phyloP scores from a whole-genome alignment of 768 basidiomycete genomes.

The Boletus vermiculosoides region DNA sequence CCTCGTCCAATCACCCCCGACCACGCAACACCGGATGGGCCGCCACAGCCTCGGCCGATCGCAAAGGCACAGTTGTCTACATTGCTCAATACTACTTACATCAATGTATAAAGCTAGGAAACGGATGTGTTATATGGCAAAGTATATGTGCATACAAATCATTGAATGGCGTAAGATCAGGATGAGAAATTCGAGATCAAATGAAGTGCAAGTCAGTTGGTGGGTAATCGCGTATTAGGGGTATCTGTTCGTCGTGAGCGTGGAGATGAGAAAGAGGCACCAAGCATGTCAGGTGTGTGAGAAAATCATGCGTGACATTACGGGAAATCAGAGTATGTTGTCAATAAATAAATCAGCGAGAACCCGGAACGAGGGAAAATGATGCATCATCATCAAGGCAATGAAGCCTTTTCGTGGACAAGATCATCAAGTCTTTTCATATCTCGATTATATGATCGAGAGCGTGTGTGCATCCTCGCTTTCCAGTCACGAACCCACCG shows the following conservation, averaged over 20 bases:
- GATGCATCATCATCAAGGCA: conserved; percentile 25
- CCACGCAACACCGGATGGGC: conserved; percentile 15
- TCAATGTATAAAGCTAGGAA: conserved; percentile 5
- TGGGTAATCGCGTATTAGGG: conserved; percentile 36
- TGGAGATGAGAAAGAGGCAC: conserved; percentile 15
- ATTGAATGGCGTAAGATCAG: conserved; percentile 26
- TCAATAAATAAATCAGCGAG: conserved; percentile 22
- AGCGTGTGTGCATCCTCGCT: conserved; percentile 53
- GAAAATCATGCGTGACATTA: conserved; percentile 25
- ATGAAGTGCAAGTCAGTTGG: conserved; percentile 17
- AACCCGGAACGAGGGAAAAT: conserved; percentile 14
- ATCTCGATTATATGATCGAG: conserved; percentile 49
- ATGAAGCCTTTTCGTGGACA: conserved; percentile 51
- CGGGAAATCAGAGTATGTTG: conserved; percentile 15
- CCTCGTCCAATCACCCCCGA: conserved; percentile 7
- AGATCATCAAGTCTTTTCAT: conserved; percentile 49
- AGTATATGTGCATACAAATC: conserved; percentile 31
- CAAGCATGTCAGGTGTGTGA: conserved; percentile 18
- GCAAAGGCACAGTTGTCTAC: conserved; percentile 11
- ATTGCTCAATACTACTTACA: conserved; percentile 10
- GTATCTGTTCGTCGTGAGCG: conserved; percentile 30
- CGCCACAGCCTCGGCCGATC: conserved; percentile 15
- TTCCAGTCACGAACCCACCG: conserved; percentile 72
- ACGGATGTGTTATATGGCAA: conserved; percentile 10
- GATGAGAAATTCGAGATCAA: conserved; percentile 4